These are phyloP conservation scores for Ganoderma leucocontextum DNA, from an alignment of 1,284 basidiomycete genomes.

Conservation along the genomic window DNA sequence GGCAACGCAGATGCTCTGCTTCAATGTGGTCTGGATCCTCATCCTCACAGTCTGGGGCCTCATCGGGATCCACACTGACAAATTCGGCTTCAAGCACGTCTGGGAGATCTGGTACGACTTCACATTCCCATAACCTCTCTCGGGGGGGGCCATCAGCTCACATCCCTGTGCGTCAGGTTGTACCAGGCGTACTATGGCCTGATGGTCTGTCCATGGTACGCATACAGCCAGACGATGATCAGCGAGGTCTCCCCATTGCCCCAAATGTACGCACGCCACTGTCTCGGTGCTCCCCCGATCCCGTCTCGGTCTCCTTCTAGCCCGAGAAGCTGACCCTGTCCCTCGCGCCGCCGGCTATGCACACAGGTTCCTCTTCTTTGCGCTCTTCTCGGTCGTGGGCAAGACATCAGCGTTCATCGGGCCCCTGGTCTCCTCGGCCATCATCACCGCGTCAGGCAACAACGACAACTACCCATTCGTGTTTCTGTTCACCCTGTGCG, in stretches of 20 bases:
- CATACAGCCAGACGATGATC: constrained; percentile 87
- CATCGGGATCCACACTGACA: constrained; percentile 76
- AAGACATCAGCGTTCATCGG: constrained; percentile 87
- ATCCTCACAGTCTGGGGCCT: constrained; percentile 80
- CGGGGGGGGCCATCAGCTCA: background rate
- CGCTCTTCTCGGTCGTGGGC: constrained; percentile 79
- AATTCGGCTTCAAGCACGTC: constrained; percentile 83
- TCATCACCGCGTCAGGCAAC: constrained; percentile 72
- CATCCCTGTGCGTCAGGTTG: constrained; percentile 48
- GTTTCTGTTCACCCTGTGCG: constrained; percentile 78
- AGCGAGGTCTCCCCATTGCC: constrained; percentile 81
- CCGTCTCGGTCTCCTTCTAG: background rate
- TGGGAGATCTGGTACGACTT: constrained; percentile 79
- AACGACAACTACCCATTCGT: constrained; percentile 86
- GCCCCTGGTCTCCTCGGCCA: constrained; percentile 79
- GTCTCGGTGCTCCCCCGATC: background rate
- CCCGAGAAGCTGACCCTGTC: constrained; percentile 6
- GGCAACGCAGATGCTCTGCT: constrained; percentile 65
- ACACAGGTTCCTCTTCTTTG: constrained; percentile 78
- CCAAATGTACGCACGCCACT: constrained; percentile 60
- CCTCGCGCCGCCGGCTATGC: constrained; percentile 4
- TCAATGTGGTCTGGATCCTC: constrained; percentile 80
- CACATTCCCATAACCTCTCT: background rate
- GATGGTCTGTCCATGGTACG: constrained; percentile 87
- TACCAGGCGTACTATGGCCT: constrained; percentile 81